phyloP scores from a whole-genome alignment of 23 red algal genomes.

The Gracilariopsis chorda region DNA sequence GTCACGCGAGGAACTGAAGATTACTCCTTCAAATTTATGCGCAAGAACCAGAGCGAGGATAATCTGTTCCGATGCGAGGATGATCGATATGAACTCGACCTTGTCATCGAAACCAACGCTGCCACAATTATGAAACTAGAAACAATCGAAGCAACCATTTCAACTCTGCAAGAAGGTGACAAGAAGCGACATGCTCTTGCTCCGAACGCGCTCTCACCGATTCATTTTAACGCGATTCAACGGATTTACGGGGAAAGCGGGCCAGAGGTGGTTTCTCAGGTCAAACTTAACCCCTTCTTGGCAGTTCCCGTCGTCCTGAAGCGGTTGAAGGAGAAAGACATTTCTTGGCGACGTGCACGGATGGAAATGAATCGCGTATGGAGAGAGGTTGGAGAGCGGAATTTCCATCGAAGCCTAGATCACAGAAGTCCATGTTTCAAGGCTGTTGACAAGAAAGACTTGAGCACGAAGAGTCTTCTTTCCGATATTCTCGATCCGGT shows the following conservation, averaged over 20 bases:
- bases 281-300: slow-evolving; percentile 86
- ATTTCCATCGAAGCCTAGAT: slow-evolving; percentile 91
- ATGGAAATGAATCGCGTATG: slow-evolving; percentile 90
- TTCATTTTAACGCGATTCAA: slow-evolving; percentile 91
- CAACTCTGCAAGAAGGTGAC: slow-evolving; percentile 69
- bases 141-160: slow-evolving; percentile 85
- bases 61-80: slow-evolving; percentile 97
- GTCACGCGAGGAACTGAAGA: slow-evolving; percentile 94
- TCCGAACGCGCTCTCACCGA: slow-evolving; percentile 61
- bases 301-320: slow-evolving; percentile 85
- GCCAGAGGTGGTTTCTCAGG: slow-evolving; percentile 81
- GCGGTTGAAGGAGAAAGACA: slow-evolving; percentile 90
- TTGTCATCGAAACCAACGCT: slow-evolving; percentile 97
- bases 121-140: slow-evolving; percentile 93
- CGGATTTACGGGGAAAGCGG: slow-evolving; percentile 94
- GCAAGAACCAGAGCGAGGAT: slow-evolving; percentile 93
- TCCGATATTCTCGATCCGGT: slow-evolving; percentile 61
- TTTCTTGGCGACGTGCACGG: slow-evolving; percentile 84
- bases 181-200: slow-evolving; percentile 88
- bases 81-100: slow-evolving; percentile 98
- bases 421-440: slow-evolving; percentile 90
- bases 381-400: slow-evolving; percentile 93
- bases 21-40: slow-evolving; percentile 87
- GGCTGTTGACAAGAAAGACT: slow-evolving; percentile 83
- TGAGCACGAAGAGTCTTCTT: slow-evolving; percentile 71